These are phyloP conservation scores for Cutaneotrichosporon spelunceum DNA, from an alignment of 1,284 basidiomycete genomes.

Conservation along the genomic window DNA sequence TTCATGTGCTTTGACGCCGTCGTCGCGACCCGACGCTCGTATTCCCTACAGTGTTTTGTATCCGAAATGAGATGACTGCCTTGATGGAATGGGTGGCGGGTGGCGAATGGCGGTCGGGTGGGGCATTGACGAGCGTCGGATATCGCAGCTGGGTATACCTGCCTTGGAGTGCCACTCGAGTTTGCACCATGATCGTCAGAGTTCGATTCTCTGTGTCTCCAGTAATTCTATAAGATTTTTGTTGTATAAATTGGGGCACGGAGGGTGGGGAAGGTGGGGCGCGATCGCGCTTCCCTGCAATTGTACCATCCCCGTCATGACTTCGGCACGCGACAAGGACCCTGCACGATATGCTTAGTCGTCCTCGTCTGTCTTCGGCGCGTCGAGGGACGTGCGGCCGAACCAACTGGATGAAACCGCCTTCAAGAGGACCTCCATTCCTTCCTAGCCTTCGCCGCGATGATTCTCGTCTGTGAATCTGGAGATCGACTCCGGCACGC, in stretches of 20 bases:
- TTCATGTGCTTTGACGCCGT: constrained; percentile 2
- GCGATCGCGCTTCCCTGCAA: background rate
- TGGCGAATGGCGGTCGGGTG: background rate
- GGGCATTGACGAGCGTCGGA: background rate
- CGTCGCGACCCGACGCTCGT: background rate
- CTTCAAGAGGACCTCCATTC: too few species aligned
- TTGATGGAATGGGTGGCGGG: background rate
- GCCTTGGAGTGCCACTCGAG: too few species aligned
- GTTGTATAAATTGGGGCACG: too few species aligned
- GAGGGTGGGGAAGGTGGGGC: background rate
- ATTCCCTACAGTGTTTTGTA: constrained; percentile 6
- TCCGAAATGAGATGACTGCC: constrained; percentile 1
- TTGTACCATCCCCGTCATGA: background rate
- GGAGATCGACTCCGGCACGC: too few species aligned
- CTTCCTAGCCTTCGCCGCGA: too few species aligned
- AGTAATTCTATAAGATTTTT: too few species aligned
- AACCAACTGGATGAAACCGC: too few species aligned
- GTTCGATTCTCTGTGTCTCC: too few species aligned
- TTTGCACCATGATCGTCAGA: too few species aligned
- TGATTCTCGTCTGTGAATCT: too few species aligned
- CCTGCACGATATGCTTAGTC: background rate
- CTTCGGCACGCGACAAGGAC: background rate
- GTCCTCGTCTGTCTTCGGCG: background rate
- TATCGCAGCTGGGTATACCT: background rate
- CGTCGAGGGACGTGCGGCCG: too few species aligned